A percentile compares a stretch with the other conserved stretches of the same genome.
phyloP scores from a whole-genome alignment of 2,329 filamentous ascomycete genomes.

The Pseudogymnoascus sp. region DNA sequence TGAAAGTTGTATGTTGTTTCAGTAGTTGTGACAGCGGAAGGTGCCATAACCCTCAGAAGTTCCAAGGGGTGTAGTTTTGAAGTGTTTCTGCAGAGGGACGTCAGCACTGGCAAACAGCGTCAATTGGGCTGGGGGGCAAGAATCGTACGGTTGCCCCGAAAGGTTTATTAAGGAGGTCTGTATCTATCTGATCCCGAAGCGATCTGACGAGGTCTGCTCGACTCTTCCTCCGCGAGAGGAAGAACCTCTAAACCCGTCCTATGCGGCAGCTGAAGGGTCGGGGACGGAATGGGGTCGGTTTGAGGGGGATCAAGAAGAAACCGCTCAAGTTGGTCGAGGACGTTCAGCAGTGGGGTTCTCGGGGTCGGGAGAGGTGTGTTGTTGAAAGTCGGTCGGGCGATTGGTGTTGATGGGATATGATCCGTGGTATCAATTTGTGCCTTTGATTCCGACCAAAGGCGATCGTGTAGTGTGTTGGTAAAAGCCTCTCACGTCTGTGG shows the following conservation, averaged over 20 bases:
- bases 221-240: constrained; percentile 99
- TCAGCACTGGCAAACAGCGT: not conserved
- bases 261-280: constrained; percentile 95
- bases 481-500: not conserved
- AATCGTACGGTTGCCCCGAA: constrained; percentile 19
- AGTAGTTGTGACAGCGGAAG: constrained; percentile 54
- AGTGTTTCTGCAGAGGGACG: constrained; percentile 11
- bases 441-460: constrained; percentile 60
- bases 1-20: constrained; percentile 32
- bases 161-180: constrained; percentile 80
- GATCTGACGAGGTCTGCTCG: constrained; percentile 94
- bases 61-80: constrained; percentile 2
- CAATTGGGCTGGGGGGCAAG: not conserved
- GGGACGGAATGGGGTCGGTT: constrained; percentile 48
- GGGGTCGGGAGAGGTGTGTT: constrained; percentile 31
- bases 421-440: constrained; percentile 50
- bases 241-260: constrained; percentile 96
- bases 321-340: constrained; percentile 42
- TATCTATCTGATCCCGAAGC: constrained; percentile 86
- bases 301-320: constrained; percentile 44
- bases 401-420: not conserved
- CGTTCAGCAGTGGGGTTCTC: not conserved
- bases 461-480: constrained; percentile 22
- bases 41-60: constrained; percentile 49
- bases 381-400: constrained; percentile 59